Percentiles rank a stretch among this genome's conserved stretches.
Evolutionary conservation across 192 early-diverging fungal species (phyloP).

Genomic region (Linnemannia zychae): DNA sequence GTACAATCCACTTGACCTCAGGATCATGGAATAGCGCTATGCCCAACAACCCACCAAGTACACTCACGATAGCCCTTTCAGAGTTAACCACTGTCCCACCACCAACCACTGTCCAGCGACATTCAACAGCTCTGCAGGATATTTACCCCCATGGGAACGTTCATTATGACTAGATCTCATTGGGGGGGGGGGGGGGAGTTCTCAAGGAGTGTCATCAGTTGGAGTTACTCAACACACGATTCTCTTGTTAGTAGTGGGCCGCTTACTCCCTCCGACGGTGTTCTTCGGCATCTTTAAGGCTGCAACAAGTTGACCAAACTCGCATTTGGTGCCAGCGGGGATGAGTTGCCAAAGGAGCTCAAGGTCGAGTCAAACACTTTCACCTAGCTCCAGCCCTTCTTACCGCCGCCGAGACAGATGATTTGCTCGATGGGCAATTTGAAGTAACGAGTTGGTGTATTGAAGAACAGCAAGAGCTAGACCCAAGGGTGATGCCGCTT

Average conservation of each 20-base stretch:
- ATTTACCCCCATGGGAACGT: not conserved
- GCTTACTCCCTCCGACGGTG: not conserved
- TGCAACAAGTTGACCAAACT: not conserved
- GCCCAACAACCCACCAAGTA: not conserved
- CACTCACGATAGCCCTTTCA: not conserved
- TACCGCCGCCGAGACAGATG: not conserved
- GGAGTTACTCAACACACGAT: not conserved
- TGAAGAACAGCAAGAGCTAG: not conserved
- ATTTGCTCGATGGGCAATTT: not conserved
- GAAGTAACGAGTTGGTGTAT: not conserved
- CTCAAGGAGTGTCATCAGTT: not conserved
- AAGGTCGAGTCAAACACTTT: not conserved
- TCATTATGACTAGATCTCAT: not conserved
- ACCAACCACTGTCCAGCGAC: not conserved
- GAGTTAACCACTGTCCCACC: not conserved
- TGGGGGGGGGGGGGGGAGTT: no score
- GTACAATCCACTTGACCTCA: not conserved
- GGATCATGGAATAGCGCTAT: not conserved
- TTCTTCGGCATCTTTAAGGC: not conserved
- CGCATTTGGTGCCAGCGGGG: not conserved
- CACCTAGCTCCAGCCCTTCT: not conserved
- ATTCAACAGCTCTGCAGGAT: not conserved
- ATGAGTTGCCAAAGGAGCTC: not conserved
- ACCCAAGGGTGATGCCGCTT: not conserved
- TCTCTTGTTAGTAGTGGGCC: not conserved